phyloP scores from a whole-genome alignment of 495 filamentous ascomycete genomes.

The Talaromyces ruber region DNA sequence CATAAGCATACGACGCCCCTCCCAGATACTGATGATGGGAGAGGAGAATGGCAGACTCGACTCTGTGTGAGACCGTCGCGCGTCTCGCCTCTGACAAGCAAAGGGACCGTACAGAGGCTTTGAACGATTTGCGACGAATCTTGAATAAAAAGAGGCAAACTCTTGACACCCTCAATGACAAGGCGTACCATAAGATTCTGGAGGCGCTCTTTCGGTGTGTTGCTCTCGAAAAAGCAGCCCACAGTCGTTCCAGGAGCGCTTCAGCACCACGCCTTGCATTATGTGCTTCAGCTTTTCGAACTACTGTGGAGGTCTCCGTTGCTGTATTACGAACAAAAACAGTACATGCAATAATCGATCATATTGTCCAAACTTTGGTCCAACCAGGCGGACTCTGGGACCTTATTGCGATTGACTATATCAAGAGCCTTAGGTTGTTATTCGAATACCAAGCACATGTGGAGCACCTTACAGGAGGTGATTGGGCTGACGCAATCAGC shows the following conservation, averaged over 20 bases:
- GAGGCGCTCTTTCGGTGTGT: conserved; percentile 70
- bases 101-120: conserved; percentile 41
- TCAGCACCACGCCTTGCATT: conserved; percentile 52
- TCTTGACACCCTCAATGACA: conserved; percentile 53
- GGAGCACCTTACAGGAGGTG: conserved; percentile 60
- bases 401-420: conserved; percentile 69
- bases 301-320: conserved; percentile 59
- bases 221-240: conserved; percentile 55
- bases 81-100: conserved; percentile 44
- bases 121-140: conserved; percentile 54
- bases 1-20: neutral
- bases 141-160: conserved; percentile 50
- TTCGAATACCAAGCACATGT: conserved; percentile 67
- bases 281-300: conserved; percentile 64
- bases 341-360: conserved; percentile 66
- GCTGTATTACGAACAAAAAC: conserved; percentile 65
- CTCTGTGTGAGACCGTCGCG: conserved; percentile 28
- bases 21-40: neutral
- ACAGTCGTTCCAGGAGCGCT: conserved; percentile 42
- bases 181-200: conserved; percentile 70
- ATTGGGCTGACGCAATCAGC: conserved; percentile 59
- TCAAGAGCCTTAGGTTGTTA: conserved; percentile 61
- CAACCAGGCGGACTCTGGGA: conserved; percentile 50
- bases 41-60: conserved; percentile 25
- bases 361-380: conserved; percentile 69